A percentile compares a stretch with the other conserved stretches of the same genome.
Evolutionary conservation across 148 eudicot genomes (phyloP).

Genomic region (Diospyros kaki): DNA sequence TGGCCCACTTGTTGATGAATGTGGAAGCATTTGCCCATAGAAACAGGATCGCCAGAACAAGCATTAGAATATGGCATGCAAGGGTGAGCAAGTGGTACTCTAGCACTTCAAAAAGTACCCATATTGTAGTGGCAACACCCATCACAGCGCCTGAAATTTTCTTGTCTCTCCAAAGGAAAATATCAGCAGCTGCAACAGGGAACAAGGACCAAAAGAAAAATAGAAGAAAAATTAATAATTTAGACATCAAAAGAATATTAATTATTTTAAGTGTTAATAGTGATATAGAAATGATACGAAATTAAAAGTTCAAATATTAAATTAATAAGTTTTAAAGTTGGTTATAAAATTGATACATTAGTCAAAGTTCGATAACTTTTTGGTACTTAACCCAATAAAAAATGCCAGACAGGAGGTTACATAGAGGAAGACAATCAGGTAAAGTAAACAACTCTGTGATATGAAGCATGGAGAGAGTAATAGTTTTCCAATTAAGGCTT

Average conservation of each 20-base stretch:
- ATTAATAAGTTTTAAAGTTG: no score
- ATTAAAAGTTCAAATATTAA: background rate
- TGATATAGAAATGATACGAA: background rate
- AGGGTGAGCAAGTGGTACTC: slow-evolving; percentile 83
- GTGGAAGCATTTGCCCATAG: slow-evolving; percentile 83
- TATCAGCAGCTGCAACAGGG: slow-evolving; percentile 69
- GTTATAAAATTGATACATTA: no score
- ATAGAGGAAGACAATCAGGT: no score
- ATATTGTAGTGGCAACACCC: slow-evolving; percentile 72
- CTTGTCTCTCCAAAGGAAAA: slow-evolving; percentile 92
- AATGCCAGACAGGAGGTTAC: no score
- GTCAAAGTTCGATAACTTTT: no score
- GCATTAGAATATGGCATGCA: slow-evolving; percentile 71
- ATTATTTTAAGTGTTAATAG: background rate
- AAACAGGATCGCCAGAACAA: slow-evolving; percentile 59
- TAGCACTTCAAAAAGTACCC: slow-evolving; percentile 85
- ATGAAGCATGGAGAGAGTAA: background rate
- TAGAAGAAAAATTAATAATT: no score
- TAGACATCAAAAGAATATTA: no score
- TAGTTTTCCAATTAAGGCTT: background rate
- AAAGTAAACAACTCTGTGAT: no score
- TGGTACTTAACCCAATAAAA: no score
- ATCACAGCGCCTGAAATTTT: slow-evolving; percentile 65
- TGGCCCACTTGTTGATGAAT: slow-evolving; percentile 76
- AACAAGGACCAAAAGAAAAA: no score